Base-by-base conservation (phyloP, 768 basidiomycete species). In the Brasilioporus rufonigricans region DNA sequence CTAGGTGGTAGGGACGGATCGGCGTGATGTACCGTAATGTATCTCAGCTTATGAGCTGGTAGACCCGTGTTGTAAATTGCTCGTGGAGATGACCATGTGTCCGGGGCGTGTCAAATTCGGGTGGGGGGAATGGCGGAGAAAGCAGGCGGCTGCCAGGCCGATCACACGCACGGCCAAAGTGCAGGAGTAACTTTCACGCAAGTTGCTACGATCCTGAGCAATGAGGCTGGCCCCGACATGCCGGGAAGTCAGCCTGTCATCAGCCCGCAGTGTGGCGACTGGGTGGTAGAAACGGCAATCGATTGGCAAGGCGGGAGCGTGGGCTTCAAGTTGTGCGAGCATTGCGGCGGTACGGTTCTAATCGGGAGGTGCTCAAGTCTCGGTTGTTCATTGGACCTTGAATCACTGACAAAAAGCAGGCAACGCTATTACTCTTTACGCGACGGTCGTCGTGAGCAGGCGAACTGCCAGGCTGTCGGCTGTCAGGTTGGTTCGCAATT, bases 401-500 rank as follows among this genome's bases (percentile, higher is more conserved):
- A 23, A 18, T 7, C n/a, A 19, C n/a, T 10, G 41, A 47, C 31
- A 29, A 35, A 56, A 19, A 47, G 19, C 46, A 38, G 54, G 62
- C 32, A 63, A 35, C 13, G 27, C 13, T 13, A 48, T 64, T 53
- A 31, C 53, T 47, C 21, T 48, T 61, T 62, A 19, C 8, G 35
- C 23, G 9, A 3, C 38, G 41, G 32, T n/a, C 39, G n/a, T 44
- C 47, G 46, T 36, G 32, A 32, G 26, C 45, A 43, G 46, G 56
- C 33, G 33, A 14, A 14, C 33, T 33, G 13, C 16, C 48, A 44
- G 52, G 14, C 35, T 27, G 61, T 44, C 57, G 44, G 49, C 46
- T 53, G 47, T 52, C 47, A 52, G 48, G 49, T 48, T 57, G 55
- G 43, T 56, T 62, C 32, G 35, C 36, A 45, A 49, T 52, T 19